phyloP scores from a whole-genome alignment of 345 rosid species.

The Lagerstroemia speciosa region DNA sequence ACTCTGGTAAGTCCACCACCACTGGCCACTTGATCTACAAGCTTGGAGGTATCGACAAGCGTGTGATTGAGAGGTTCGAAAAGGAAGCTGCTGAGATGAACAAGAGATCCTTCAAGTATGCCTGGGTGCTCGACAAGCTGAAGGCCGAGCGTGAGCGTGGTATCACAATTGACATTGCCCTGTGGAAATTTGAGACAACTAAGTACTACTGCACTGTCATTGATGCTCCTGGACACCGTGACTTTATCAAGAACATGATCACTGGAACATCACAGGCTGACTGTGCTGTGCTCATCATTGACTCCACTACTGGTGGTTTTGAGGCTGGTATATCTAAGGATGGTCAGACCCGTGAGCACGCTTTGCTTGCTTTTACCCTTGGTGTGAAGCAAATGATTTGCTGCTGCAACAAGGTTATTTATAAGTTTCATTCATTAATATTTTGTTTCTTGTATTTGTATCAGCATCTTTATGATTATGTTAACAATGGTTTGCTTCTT shows the following conservation, averaged over 20 bases:
- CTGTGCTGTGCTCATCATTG: conserved; percentile 61
- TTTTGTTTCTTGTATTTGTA: not conserved
- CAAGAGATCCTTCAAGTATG: conserved; percentile 70
- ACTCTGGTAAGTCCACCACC: conserved; percentile 32
- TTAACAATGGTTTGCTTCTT: not conserved
- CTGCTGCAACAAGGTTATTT: conserved; percentile 56
- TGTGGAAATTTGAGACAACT: too few species aligned
- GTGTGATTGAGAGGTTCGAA: conserved; percentile 69
- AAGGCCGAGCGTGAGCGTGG: conserved; percentile 83
- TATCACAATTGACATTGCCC: too few species aligned
- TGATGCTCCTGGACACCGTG: too few species aligned
- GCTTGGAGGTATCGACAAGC: conserved; percentile 75
- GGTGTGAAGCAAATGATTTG: conserved; percentile 69
- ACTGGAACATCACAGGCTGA: too few species aligned
- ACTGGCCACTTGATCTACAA: conserved; percentile 78
- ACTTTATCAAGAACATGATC: too few species aligned
- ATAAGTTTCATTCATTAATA: not conserved
- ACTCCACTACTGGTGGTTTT: conserved; percentile 77
- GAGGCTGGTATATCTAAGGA: conserved; percentile 83
- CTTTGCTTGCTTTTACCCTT: conserved; percentile 56
- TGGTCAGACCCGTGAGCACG: conserved; percentile 75
- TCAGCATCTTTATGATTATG: not conserved
- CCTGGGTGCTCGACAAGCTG: conserved; percentile 72
- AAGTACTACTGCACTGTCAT: too few species aligned
- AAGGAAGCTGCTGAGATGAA: conserved; percentile 80